Evolutionary conservation across 1,284 basidiomycete species (phyloP).

Genomic region (Termitomyces sp.): DNA sequence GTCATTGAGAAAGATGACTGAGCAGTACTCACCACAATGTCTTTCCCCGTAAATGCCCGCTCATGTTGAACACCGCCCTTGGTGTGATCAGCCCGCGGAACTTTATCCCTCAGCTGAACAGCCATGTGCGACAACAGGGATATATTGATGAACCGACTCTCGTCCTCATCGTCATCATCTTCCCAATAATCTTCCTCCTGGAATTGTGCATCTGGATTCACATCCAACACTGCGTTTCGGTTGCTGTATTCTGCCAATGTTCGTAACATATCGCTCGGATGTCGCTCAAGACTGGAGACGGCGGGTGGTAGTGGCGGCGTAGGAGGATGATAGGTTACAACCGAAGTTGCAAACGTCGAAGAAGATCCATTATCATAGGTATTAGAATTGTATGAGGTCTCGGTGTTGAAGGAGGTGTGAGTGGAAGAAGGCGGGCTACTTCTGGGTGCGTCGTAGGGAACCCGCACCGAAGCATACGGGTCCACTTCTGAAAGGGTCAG

Average conservation of each 20-base stretch:
- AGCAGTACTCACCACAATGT: conserved; percentile 74
- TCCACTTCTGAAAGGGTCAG: conserved; percentile 13
- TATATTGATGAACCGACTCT: conserved; percentile 80
- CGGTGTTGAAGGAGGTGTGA: conserved; percentile 6
- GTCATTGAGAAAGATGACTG: not conserved
- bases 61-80: conserved; percentile 88
- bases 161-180: conserved; percentile 71
- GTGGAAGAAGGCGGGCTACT: not conserved
- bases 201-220: conserved; percentile 54
- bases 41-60: conserved; percentile 85
- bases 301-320: conserved; percentile 2
- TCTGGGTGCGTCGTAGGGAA: conserved; percentile 4
- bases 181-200: conserved; percentile 66
- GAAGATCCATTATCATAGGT: conserved; percentile 10
- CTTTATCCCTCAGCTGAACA: conserved; percentile 81
- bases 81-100: conserved; percentile 81
- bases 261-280: conserved; percentile 31
- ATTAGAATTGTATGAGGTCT: conserved; percentile 1
- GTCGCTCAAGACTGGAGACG: conserved; percentile 20
- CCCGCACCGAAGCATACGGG: conserved; percentile 8
- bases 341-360: conserved; percentile 3
- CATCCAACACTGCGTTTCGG: conserved; percentile 7
- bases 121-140: conserved; percentile 86
- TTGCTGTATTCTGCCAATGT: conserved; percentile 31
- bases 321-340: conserved; percentile 5